phyloP scores from a whole-genome alignment of 768 basidiomycete genomes.

The Lactarius hatsudake region DNA sequence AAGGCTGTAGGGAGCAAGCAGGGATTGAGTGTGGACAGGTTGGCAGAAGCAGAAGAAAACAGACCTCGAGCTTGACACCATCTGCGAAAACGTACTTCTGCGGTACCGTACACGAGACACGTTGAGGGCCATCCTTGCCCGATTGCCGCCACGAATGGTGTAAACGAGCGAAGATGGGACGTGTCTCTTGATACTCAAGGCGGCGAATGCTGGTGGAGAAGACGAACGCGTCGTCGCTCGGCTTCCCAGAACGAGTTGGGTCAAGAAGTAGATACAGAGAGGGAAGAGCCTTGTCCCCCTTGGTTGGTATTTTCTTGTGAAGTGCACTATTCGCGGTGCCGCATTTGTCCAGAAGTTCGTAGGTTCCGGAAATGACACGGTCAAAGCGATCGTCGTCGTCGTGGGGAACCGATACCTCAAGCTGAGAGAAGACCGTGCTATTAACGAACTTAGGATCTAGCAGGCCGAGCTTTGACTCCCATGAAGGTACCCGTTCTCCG shows the following conservation, averaged over 20 bases:
- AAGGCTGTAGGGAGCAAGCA: slow-evolving; percentile 3
- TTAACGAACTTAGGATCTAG: slow-evolving; percentile 60
- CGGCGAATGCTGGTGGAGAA: slow-evolving; percentile 79
- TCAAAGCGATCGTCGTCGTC: slow-evolving; percentile 55
- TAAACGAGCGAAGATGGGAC: slow-evolving; percentile 73
- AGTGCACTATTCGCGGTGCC: slow-evolving; percentile 85
- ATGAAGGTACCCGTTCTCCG: slow-evolving; percentile 74
- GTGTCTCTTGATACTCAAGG: slow-evolving; percentile 76
- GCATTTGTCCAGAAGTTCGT: slow-evolving; percentile 78
- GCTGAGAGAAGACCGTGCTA: slow-evolving; percentile 60
- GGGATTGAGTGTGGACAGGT: neutral
- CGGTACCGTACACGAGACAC: slow-evolving; percentile 57
- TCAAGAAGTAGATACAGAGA: slow-evolving; percentile 83
- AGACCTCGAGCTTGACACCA: slow-evolving; percentile 53
- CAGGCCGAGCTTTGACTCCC: slow-evolving; percentile 82
- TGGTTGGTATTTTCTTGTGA: slow-evolving; percentile 55
- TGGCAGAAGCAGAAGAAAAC: slow-evolving; percentile 24
- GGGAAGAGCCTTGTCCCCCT: slow-evolving; percentile 49
- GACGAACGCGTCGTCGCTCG: slow-evolving; percentile 76
- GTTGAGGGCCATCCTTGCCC: slow-evolving; percentile 45
- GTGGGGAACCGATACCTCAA: slow-evolving; percentile 59
- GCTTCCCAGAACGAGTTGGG: slow-evolving; percentile 73
- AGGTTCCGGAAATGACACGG: slow-evolving; percentile 77
- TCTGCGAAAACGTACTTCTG: slow-evolving; percentile 59
- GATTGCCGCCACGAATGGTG: slow-evolving; percentile 79